Percentiles rank a stretch among this genome's conserved stretches.
phyloP scores from a whole-genome alignment of 441 rosid species.

The Gossypium lobatum region DNA sequence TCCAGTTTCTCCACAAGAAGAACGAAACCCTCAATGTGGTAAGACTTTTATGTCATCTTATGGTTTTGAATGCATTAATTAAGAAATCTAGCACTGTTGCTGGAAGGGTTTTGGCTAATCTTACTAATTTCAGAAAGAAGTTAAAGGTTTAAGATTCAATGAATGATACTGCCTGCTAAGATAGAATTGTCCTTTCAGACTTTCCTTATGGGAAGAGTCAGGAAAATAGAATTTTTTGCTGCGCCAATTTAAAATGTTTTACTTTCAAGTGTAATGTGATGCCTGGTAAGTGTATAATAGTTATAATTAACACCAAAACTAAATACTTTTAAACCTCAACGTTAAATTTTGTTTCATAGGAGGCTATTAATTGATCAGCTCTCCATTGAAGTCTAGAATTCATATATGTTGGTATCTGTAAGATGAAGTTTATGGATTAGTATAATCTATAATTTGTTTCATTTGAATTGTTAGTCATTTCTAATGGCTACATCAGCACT shows the following conservation, averaged over 20 bases:
- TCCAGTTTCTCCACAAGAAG: slow-evolving; percentile 94
- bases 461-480: background rate
- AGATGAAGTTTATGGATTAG: background rate
- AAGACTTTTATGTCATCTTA: slow-evolving; percentile 24
- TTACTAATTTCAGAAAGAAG: background rate
- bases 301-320: background rate
- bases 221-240: background rate
- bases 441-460: background rate
- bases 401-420: background rate
- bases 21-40: slow-evolving; percentile 81
- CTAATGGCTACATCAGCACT: background rate
- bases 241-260: background rate
- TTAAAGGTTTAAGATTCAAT: background rate
- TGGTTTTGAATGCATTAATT: background rate
- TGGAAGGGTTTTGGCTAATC: background rate
- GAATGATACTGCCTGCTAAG: background rate
- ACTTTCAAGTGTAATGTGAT: background rate
- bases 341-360: background rate
- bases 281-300: background rate
- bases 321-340: background rate
- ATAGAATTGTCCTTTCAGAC: background rate
- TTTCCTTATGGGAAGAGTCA: background rate
- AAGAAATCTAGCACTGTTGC: background rate
- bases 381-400: background rate
- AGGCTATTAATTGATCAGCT: background rate